Evolutionary conservation across 805 yeast species (phyloP).

Genomic region (Lipomyces yamadae): DNA sequence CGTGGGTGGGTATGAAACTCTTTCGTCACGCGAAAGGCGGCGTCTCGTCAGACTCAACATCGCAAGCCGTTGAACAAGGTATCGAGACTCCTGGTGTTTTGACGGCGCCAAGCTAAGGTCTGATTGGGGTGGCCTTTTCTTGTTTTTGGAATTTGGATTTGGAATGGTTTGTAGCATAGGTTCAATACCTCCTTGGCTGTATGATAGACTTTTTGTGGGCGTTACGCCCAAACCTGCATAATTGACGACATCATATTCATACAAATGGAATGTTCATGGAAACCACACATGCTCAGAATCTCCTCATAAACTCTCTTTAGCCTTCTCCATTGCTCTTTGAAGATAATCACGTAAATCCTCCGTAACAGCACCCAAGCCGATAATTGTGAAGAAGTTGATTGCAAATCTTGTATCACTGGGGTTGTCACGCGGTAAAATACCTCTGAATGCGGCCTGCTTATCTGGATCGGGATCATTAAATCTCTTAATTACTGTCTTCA

Average conservation of each 20-base stretch:
- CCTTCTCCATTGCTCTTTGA: not conserved
- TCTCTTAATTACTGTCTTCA: constrained; percentile 54
- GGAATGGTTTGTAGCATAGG: not conserved
- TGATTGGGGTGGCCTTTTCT: not conserved
- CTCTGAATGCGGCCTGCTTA: constrained; percentile 50
- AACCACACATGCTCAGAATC: not conserved
- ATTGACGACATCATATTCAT: not conserved
- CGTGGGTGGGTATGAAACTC: constrained; percentile 82
- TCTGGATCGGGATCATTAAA: constrained; percentile 59
- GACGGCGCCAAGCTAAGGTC: not conserved
- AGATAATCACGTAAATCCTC: constrained; percentile 74
- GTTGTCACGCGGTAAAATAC: constrained; percentile 65
- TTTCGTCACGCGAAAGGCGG: constrained; percentile 79
- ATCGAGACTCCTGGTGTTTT: not conserved
- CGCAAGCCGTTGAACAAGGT: not conserved
- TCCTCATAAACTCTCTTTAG: not conserved
- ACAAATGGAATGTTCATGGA: not conserved
- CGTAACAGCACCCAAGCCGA: constrained; percentile 82
- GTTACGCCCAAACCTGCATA: not conserved
- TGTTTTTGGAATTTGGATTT: not conserved
- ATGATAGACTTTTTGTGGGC: not conserved
- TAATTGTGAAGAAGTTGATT: constrained; percentile 90
- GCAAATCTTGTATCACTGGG: constrained; percentile 59
- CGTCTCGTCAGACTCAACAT: constrained; percentile 35
- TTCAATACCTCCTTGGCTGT: not conserved